Conservation (phyloP, 1,284 basidiomycete genomes). For the Cutaneotrichosporon sp. region DNA sequence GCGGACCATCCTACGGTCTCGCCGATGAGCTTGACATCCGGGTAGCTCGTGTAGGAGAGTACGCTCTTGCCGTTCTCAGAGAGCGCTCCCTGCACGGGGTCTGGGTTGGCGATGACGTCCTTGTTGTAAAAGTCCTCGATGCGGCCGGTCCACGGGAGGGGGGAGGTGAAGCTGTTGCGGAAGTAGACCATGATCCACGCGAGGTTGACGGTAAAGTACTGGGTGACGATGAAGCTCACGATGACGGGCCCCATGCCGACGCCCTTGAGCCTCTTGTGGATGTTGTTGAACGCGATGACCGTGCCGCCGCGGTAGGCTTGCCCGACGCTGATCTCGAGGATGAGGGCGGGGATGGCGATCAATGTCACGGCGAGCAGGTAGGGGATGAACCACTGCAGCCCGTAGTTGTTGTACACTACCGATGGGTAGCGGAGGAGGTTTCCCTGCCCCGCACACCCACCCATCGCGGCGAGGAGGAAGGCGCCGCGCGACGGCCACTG, state of each 20-base stretch:
- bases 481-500: conserved; percentile 32
- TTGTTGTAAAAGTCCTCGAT: conserved; percentile 31
- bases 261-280: conserved; percentile 27
- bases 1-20: conserved; percentile 31
- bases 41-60: conserved; percentile 21
- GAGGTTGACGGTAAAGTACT: conserved; percentile 35
- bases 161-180: conserved; percentile 24
- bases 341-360: conserved; percentile 30
- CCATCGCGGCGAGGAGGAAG: conserved; percentile 33
- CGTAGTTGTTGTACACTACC: conserved; percentile 34
- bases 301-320: conserved; percentile 33
- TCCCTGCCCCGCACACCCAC: conserved; percentile 32
- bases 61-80: conserved; percentile 14
- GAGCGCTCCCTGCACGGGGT: conserved; percentile 15
- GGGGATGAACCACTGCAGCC: conserved; percentile 35
- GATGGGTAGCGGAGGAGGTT: conserved; percentile 32
- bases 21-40: conserved; percentile 21
- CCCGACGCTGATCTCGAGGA: conserved; percentile 29
- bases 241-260: conserved; percentile 29
- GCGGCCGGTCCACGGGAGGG: conserved; percentile 29
- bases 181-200: conserved; percentile 37
- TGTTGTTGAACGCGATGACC: conserved; percentile 32
- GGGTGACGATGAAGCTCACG: conserved; percentile 28
- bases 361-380: conserved; percentile 30
- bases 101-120: conserved; percentile 29